phyloP scores from a whole-genome alignment of 805 yeast genomes.

The Grigorovia yakushimaensis region DNA sequence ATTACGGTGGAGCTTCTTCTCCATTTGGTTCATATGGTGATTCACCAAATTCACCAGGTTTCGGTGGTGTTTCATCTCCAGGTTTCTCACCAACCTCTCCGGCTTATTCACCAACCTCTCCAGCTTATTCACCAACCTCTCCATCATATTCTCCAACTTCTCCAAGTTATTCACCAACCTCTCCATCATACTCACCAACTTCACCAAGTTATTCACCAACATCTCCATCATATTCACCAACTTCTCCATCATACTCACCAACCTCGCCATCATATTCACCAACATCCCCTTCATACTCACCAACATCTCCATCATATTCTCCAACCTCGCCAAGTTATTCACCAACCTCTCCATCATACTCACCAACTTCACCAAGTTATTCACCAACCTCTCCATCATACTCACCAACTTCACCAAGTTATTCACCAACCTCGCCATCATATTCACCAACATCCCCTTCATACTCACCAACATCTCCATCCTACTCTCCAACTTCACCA shows the following conservation, averaged over 20 bases:
- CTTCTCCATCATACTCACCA: slow-evolving; percentile 58
- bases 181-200: slow-evolving; percentile 71
- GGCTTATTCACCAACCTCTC: slow-evolving; percentile 69
- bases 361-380: slow-evolving; percentile 60
- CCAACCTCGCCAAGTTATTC: slow-evolving; percentile 57
- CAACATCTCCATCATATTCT: slow-evolving; percentile 57
- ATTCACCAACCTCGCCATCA: slow-evolving; percentile 55
- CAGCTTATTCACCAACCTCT: slow-evolving; percentile 66
- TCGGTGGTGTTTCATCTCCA: slow-evolving; percentile 55
- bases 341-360: slow-evolving; percentile 66
- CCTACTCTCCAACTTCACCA: slow-evolving; percentile 58
- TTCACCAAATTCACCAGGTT: slow-evolving; percentile 53
- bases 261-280: slow-evolving; percentile 78
- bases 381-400: slow-evolving; percentile 70
- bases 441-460: slow-evolving; percentile 41
- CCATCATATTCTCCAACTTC: slow-evolving; percentile 68
- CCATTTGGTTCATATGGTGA: slow-evolving; percentile 40
- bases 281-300: slow-evolving; percentile 61
- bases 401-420: slow-evolving; percentile 43
- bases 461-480: slow-evolving; percentile 59
- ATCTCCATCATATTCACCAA: slow-evolving; percentile 64
- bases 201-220: slow-evolving; percentile 71
- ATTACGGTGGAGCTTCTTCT: slow-evolving; percentile 49
- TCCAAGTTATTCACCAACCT: slow-evolving; percentile 70
- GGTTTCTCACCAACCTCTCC: slow-evolving; percentile 77